Evolutionary conservation across 768 basidiomycete species (phyloP).

Genomic region (Ramaria rubella): DNA sequence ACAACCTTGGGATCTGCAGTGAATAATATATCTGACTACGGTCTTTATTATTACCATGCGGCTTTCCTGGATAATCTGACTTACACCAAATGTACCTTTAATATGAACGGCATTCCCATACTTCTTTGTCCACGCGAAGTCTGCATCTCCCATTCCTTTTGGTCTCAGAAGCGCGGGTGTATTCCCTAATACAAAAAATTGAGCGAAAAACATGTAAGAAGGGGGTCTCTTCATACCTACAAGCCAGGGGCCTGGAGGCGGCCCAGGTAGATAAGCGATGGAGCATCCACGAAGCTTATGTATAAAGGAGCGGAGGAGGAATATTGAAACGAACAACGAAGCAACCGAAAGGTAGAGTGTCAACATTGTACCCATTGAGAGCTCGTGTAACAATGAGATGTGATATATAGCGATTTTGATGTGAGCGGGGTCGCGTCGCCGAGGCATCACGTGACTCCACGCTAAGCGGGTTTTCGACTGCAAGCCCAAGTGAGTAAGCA

Average conservation of each 20-base stretch:
- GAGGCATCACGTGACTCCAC: too few relatives aligned
- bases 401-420: too few relatives aligned
- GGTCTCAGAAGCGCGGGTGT: constrained; percentile 23
- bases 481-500: too few relatives aligned
- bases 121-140: constrained; percentile 25
- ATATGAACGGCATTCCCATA: constrained; percentile 25
- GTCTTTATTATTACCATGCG: not conserved
- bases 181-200: constrained; percentile 20
- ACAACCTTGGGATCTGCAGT: constrained; percentile 29
- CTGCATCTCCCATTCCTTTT: constrained; percentile 19
- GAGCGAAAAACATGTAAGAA: not conserved
- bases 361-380: too few relatives aligned
- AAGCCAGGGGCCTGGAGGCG: not conserved
- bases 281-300: not conserved
- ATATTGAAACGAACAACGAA: not conserved
- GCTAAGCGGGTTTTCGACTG: too few relatives aligned
- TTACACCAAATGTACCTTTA: not conserved
- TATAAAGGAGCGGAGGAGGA: not conserved
- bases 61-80: not conserved
- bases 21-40: constrained; percentile 26
- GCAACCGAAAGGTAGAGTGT: not conserved
- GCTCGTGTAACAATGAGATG: too few relatives aligned
- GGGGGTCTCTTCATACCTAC: constrained; percentile 1
- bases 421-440: too few relatives aligned
- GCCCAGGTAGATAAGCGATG: constrained; percentile 2